Conservation (phyloP, 208 protist genomes). For the Endotrypanum monterogeii region DNA sequence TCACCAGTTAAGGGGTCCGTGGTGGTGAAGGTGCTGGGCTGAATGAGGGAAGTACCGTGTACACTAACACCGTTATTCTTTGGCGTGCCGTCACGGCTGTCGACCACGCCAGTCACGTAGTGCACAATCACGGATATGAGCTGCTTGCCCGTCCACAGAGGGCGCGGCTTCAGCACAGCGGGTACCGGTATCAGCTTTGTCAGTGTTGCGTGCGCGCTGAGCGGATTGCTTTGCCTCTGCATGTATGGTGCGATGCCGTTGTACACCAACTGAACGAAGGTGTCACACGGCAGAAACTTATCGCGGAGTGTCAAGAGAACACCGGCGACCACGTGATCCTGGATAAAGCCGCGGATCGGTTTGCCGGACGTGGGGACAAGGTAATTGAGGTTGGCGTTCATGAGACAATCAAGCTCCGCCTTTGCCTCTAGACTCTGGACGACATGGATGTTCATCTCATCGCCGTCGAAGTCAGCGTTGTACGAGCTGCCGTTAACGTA, state of each 20-base stretch:
- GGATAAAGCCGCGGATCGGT: slow-evolving; percentile 99
- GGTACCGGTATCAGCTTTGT: slow-evolving; percentile 88
- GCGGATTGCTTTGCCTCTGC: slow-evolving; percentile 46
- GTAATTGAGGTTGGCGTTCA: slow-evolving; percentile 97
- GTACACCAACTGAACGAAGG: slow-evolving; percentile 96
- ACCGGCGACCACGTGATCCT: slow-evolving; percentile 99
- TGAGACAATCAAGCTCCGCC: slow-evolving; percentile 95
- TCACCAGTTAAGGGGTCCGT: slow-evolving; percentile 54
- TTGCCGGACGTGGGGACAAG: slow-evolving; percentile 94
- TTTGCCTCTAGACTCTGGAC: slow-evolving; percentile 95
- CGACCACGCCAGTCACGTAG: slow-evolving; percentile 70
- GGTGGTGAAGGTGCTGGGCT: slow-evolving; percentile 74
- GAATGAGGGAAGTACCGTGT: slow-evolving; percentile 81
- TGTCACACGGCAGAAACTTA: slow-evolving; percentile 94
- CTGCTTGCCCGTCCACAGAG: slow-evolving; percentile 98
- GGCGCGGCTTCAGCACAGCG: slow-evolving; percentile 94
- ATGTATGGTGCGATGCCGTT: slow-evolving; percentile 85
- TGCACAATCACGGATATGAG: slow-evolving; percentile 91
- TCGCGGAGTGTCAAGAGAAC: slow-evolving; percentile 96
- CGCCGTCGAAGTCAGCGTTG: slow-evolving; percentile 99
- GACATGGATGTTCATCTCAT: slow-evolving; percentile 99
- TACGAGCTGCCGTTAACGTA: slow-evolving; percentile 99
- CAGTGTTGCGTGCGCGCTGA: slow-evolving; percentile 46
- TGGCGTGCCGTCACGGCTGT: slow-evolving; percentile 14
- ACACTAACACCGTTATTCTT: slow-evolving; percentile 78